Evolutionary conservation across 2,329 filamentous ascomycete genomes (phyloP).

Genomic region (Aspergillus oerlinghausenensis): DNA sequence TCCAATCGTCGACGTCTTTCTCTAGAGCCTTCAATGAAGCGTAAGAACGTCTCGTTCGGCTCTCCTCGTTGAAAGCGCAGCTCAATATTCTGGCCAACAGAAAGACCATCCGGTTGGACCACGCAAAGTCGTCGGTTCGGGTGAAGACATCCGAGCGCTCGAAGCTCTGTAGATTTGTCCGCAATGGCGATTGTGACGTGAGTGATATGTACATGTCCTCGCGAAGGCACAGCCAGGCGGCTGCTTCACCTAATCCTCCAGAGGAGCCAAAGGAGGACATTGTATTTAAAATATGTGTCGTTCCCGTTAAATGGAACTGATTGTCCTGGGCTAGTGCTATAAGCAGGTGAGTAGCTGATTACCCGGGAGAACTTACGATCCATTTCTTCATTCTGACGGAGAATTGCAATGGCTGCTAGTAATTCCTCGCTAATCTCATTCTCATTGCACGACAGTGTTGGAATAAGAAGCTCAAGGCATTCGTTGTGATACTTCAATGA

Average conservation of each 20-base stretch:
- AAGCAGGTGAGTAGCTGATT: not conserved
- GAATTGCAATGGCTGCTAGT: conserved; percentile 30
- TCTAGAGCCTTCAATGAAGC: conserved; percentile 1
- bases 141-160: conserved; percentile 28
- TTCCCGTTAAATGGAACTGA: conserved; percentile 33
- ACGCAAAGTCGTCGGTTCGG: conserved; percentile 33
- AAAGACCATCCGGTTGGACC: conserved; percentile 34
- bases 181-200: conserved; percentile 28
- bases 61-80: conserved; percentile 11
- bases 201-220: conserved; percentile 38
- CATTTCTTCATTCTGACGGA: conserved; percentile 35
- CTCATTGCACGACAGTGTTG: conserved; percentile 25
- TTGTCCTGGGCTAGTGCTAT: conserved; percentile 25
- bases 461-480: conserved; percentile 32
- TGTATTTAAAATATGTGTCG: conserved; percentile 33
- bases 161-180: conserved; percentile 33
- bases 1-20: conserved; percentile 20
- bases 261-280: conserved; percentile 35
- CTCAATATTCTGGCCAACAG: conserved; percentile 30
- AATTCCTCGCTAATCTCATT: conserved; percentile 24
- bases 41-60: not conserved
- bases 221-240: conserved; percentile 38
- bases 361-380: conserved; percentile 14
- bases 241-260: conserved; percentile 36
- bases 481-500: conserved; percentile 29